These are phyloP conservation scores for Camelina hispida DNA, from an alignment of 345 rosid genomes.

Conservation along the genomic window DNA sequence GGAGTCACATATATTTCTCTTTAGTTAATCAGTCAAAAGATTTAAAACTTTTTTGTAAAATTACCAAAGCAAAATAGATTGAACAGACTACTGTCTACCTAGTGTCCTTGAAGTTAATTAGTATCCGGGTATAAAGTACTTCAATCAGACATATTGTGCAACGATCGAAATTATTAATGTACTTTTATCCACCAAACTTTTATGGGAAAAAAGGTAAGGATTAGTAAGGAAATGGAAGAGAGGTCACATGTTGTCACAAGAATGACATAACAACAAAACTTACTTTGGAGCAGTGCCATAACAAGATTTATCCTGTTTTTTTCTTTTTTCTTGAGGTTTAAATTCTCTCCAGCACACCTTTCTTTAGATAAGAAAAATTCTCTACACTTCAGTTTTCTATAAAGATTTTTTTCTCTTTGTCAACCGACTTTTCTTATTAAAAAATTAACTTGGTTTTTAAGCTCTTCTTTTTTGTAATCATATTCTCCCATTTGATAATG, in stretches of 20 bases:
- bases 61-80: neutral
- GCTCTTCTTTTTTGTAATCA: neutral
- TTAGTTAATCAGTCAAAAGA: neutral
- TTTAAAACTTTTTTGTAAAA: neutral
- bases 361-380: slow-evolving; percentile 36
- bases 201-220: slow-evolving; percentile 4
- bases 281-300: slow-evolving; percentile 44
- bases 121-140: neutral
- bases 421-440: neutral
- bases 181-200: neutral
- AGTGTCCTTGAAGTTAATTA: neutral
- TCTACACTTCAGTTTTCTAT: slow-evolving; percentile 24
- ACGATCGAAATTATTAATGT: neutral
- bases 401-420: neutral
- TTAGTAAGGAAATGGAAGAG: slow-evolving; percentile 6
- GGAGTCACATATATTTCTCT: neutral
- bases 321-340: slow-evolving; percentile 26
- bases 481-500: no score
- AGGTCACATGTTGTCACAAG: slow-evolving; percentile 45
- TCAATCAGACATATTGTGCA: neutral
- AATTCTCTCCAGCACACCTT: slow-evolving; percentile 30
- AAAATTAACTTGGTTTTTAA: neutral
- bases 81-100: slow-evolving; percentile 7
- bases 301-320: slow-evolving; percentile 44
- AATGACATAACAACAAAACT: slow-evolving; percentile 46